These are phyloP conservation scores for Mangifera indica DNA, from an alignment of 345 rosid species.

Conservation along the genomic window DNA sequence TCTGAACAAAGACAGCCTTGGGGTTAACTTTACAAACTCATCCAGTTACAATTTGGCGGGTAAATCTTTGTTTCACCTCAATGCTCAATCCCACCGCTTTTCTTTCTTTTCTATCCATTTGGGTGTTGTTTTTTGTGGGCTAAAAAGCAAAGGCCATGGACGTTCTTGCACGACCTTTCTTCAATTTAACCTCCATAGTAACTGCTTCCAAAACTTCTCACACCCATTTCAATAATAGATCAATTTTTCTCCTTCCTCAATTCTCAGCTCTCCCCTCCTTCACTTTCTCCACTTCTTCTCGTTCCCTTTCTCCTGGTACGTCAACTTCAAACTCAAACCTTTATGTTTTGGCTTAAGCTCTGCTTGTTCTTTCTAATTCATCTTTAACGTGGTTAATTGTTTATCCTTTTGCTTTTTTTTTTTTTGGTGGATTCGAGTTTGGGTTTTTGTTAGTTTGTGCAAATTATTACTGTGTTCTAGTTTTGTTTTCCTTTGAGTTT, in stretches of 20 bases:
- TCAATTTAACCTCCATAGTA: not conserved
- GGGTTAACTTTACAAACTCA: too few relatives aligned
- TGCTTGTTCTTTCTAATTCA: slow-evolving; percentile 9
- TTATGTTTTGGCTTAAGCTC: not conserved
- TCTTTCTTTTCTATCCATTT: not conserved
- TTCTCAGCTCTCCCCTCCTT: not conserved
- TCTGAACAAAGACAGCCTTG: too few relatives aligned
- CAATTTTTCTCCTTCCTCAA: not conserved
- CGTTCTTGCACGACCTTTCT: slow-evolving; percentile 11
- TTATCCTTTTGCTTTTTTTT: not conserved
- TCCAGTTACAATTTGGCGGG: not conserved
- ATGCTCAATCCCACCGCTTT: too few relatives aligned
- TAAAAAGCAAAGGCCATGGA: not conserved
- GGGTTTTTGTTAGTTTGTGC: not conserved
- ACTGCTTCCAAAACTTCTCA: not conserved
- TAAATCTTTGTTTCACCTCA: not conserved
- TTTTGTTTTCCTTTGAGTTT: not conserved
- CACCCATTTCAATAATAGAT: not conserved
- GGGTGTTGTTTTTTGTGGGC: not conserved
- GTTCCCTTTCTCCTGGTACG: slow-evolving; percentile 31
- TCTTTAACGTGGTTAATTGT: not conserved
- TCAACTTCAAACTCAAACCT: not conserved
- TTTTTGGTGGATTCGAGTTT: not conserved
- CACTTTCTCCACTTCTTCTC: not conserved
- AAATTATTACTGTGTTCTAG: not conserved